These are phyloP conservation scores for Mitragyna speciosa DNA, from an alignment of 257 asterid genomes.

Conservation along the genomic window DNA sequence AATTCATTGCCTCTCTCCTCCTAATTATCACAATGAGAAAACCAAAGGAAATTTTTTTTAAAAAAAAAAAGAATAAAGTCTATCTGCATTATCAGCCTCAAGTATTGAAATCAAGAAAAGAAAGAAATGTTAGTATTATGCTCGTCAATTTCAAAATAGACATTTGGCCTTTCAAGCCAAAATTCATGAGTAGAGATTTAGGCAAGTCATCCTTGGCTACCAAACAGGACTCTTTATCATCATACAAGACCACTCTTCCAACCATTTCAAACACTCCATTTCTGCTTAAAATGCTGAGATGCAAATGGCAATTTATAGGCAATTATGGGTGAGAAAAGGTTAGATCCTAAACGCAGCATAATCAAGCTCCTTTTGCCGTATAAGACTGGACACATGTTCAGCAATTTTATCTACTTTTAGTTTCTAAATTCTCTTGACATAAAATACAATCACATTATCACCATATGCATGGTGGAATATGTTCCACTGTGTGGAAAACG, in stretches of 20 bases:
- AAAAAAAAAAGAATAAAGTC: too few species aligned
- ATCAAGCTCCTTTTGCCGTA: background rate
- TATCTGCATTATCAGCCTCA: background rate
- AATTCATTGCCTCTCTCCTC: background rate
- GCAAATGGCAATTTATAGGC: constrained; percentile 6
- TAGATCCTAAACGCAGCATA: background rate
- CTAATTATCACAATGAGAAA: too few species aligned
- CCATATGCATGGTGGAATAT: background rate
- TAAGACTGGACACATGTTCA: background rate
- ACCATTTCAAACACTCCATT: background rate
- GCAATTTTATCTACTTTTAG: background rate
- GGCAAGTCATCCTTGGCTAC: constrained; percentile 22
- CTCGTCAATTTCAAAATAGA: background rate
- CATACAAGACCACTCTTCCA: constrained; percentile 15
- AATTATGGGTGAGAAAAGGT: background rate
- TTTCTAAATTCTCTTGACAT: background rate
- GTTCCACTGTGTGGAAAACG: background rate
- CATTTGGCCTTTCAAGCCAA: background rate
- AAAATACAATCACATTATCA: background rate
- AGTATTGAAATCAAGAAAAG: background rate
- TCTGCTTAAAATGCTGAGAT: background rate
- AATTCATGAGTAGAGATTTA: background rate
- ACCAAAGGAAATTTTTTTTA: too few species aligned
- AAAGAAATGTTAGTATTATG: background rate
- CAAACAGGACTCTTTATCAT: constrained; percentile 15